Percentiles rank a stretch among this genome's conserved stretches.
Evolutionary conservation across 2,329 filamentous ascomycete species (phyloP).

Genomic region (Fonsecaea erecta): DNA sequence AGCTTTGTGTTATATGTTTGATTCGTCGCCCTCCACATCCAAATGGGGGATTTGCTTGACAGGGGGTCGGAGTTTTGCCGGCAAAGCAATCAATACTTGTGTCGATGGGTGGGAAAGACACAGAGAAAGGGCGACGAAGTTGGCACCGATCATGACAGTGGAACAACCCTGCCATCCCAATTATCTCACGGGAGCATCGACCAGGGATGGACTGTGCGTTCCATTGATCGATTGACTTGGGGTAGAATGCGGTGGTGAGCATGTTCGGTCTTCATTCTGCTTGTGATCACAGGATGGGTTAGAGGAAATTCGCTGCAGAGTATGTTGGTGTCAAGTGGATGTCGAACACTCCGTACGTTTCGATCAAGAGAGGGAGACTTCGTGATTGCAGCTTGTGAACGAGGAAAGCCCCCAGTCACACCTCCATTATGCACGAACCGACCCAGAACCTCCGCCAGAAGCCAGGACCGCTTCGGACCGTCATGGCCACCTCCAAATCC

Average conservation of each 20-base stretch:
- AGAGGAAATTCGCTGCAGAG: background rate
- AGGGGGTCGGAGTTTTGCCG: background rate
- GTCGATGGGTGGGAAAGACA: background rate
- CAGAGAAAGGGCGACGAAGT: background rate
- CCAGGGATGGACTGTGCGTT: no score
- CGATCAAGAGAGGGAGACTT: no score
- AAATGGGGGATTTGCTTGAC: background rate
- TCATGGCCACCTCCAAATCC: slow-evolving; percentile 22
- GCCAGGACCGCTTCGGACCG: no score
- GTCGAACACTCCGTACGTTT: background rate
- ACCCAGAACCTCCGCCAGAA: no score
- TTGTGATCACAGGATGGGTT: background rate
- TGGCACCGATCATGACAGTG: background rate
- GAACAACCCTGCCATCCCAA: background rate
- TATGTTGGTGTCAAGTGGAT: no score
- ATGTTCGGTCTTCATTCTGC: background rate
- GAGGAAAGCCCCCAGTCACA: no score
- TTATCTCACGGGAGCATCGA: no score
- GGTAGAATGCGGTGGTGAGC: background rate
- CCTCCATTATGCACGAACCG: no score
- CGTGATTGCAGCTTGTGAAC: no score
- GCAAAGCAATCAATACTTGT: background rate
- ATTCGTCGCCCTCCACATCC: background rate
- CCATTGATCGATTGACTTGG: background rate
- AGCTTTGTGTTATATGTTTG: background rate